Evolutionary conservation across 805 yeast species (phyloP), one percentile per base, ranked within the genome.

Genomic region (Trichomonascus vanleenenianus): DNA sequence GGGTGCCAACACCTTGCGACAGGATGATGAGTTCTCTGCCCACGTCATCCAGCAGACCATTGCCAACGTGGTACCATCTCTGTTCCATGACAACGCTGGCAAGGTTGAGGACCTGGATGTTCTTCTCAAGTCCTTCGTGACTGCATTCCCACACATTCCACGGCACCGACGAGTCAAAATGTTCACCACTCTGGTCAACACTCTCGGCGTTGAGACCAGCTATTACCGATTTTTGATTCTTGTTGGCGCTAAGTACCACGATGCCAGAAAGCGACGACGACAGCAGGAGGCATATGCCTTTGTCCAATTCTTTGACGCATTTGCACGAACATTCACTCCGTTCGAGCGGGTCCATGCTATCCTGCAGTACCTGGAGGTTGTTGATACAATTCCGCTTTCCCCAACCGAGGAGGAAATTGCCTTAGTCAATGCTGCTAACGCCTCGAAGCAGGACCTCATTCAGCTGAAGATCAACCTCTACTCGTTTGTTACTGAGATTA

Each of bases 1-100:
- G 97, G 98, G 98, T 49, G 95, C 97, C 10, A 95, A 88, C 58
- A 89, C 97, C 11, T 78, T 93, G 43, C 82, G 96, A 58, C 96
- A 93, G 66, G 98, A 93, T 63, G 97, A 93, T 63, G 97, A 87
- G 60, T 91, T 85, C 59, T 87, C 97, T 0, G 83, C 83, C 30
- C 85, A 85, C 53, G 97, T 89, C 39, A 87, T 93, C 51, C 95
- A 88, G 58, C 93, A 86, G 61, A 91, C 98, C 1, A 83, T 93
- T 42, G 68, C 83, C 18, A 81, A 84, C 56, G 96, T 93, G 42
- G 81, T 93, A 31, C 97, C 98, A 3, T 96, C 97, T 0, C 73
- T 91, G 49, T 79, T 88, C 2, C 71, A 73, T 37, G 58, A 62
- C 22, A 67, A 68, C 45, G 33, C 40, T 4, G 73, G 73, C 43